phyloP scores from a whole-genome alignment of 805 yeast genomes.

The Suhomyces sp. region DNA sequence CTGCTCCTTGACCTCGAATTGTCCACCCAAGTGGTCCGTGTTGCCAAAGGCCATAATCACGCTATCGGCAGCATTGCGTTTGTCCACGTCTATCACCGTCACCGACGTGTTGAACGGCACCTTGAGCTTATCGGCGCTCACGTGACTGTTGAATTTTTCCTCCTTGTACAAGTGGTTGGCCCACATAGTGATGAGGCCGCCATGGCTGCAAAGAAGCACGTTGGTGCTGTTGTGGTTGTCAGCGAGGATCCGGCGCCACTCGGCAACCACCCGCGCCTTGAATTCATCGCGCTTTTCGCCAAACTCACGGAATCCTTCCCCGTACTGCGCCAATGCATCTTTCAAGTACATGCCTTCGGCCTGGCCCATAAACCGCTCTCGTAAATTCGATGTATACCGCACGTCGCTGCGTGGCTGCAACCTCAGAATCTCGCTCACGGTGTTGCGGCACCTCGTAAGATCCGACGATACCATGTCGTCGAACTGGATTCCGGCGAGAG shows the following conservation, averaged over 20 bases:
- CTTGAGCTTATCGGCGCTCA: slow-evolving; percentile 38
- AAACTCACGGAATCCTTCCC: slow-evolving; percentile 54
- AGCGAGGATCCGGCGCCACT: slow-evolving; percentile 43
- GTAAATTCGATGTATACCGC: slow-evolving; percentile 40
- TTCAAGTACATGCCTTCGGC: slow-evolving; percentile 70
- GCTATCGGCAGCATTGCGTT: slow-evolving; percentile 35
- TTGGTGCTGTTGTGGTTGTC: slow-evolving; percentile 40
- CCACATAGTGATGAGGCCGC: slow-evolving; percentile 71
- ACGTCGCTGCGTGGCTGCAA: slow-evolving; percentile 18
- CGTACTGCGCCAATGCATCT: slow-evolving; percentile 64
- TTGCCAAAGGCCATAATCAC: slow-evolving; percentile 57
- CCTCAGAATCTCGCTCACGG: slow-evolving; percentile 44
- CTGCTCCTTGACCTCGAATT: slow-evolving; percentile 20
- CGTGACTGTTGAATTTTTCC: slow-evolving; percentile 34
- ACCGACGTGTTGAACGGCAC: slow-evolving; percentile 78
- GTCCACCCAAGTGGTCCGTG: slow-evolving; percentile 61
- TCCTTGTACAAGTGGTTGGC: slow-evolving; percentile 48
- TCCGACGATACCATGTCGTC: slow-evolving; percentile 54
- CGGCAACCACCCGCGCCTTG: slow-evolving; percentile 45
- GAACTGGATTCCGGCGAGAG: slow-evolving; percentile 36
- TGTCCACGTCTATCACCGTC: slow-evolving; percentile 58
- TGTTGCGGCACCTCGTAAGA: slow-evolving; percentile 57
- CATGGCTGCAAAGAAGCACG: slow-evolving; percentile 68
- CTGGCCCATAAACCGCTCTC: slow-evolving; percentile 76
- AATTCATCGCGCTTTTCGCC: slow-evolving; percentile 60